phyloP scores from a whole-genome alignment of 2,329 filamentous ascomycete species.

The Zymoseptoria brevis region DNA sequence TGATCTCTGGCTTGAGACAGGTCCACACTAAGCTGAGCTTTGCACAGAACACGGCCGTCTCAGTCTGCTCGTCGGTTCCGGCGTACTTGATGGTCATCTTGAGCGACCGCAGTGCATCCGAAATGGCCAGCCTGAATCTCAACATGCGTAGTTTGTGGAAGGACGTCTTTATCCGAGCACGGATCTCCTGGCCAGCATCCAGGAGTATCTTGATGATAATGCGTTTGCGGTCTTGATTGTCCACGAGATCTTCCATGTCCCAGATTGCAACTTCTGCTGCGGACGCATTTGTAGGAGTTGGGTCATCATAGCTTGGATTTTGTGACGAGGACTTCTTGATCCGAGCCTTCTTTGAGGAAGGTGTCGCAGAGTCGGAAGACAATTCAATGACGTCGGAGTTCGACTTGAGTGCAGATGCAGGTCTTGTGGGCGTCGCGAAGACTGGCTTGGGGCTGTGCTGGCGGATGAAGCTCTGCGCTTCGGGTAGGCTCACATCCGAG shows the following conservation, averaged over 20 bases:
- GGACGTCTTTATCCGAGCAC: conserved; percentile 7
- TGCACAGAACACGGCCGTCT: conserved; percentile 5
- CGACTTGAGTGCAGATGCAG: background rate
- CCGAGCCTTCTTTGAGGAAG: background rate
- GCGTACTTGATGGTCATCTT: background rate
- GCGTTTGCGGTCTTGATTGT: conserved; percentile 32
- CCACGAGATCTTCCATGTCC: conserved; percentile 10
- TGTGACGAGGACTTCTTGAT: background rate
- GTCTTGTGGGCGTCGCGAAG: conserved; percentile 2
- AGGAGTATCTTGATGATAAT: conserved; percentile 38
- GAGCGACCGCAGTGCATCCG: background rate
- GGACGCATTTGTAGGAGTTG: conserved; percentile 7
- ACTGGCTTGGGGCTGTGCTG: background rate
- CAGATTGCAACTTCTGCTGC: conserved; percentile 10
- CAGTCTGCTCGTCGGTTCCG: background rate
- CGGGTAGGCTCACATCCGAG: background rate
- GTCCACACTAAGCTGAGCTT: conserved; percentile 11
- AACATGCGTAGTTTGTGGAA: conserved; percentile 1
- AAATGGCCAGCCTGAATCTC: background rate
- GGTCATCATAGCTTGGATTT: background rate
- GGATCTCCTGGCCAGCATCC: conserved; percentile 16
- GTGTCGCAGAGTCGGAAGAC: conserved; percentile 10
- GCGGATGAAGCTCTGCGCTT: background rate
- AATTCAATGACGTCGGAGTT: conserved; percentile 9
- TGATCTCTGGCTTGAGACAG: conserved; percentile 1